phyloP scores from a whole-genome alignment of 352 stramenopile species.

The Globisporangium acanthophoron region DNA sequence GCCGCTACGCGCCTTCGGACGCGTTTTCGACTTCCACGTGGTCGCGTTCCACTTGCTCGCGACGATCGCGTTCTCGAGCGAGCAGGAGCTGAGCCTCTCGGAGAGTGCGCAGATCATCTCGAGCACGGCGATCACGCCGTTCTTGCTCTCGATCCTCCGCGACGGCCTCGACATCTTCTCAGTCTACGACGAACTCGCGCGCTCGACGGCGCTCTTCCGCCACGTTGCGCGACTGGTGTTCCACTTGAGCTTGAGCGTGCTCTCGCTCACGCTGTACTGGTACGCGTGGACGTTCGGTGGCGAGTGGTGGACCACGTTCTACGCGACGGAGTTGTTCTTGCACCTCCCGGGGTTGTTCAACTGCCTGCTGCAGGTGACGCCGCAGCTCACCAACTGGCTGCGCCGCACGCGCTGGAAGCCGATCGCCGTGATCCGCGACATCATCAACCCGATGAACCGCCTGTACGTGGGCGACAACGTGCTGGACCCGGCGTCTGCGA shows the following conservation, averaged over 20 bases:
- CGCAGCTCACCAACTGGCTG: constrained; percentile 78
- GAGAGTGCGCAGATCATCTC: constrained; percentile 86
- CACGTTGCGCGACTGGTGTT: constrained; percentile 84
- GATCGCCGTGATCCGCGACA: constrained; percentile 62
- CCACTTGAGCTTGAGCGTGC: constrained; percentile 52
- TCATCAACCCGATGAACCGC: constrained; percentile 95
- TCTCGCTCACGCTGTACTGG: constrained; percentile 77
- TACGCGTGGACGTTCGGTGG: constrained; percentile 63
- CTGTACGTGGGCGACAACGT: constrained; percentile 96
- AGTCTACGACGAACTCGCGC: constrained; percentile 56
- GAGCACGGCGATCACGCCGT: constrained; percentile 91
- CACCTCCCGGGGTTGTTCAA: constrained; percentile 72
- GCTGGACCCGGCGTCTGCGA: constrained; percentile 89
- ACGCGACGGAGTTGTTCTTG: constrained; percentile 38
- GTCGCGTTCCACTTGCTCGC: constrained; percentile 95
- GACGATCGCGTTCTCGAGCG: constrained; percentile 87
- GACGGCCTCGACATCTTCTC: constrained; percentile 91
- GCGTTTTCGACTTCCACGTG: constrained; percentile 97
- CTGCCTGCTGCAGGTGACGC: constrained; percentile 70
- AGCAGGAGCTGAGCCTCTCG: constrained; percentile 88
- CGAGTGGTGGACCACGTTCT: constrained; percentile 65
- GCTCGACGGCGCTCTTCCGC: constrained; percentile 62
- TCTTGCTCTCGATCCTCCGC: constrained; percentile 83
- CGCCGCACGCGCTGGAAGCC: constrained; percentile 60
- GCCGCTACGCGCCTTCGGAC: constrained; percentile 91